A percentile compares a stretch with the other conserved stretches of the same genome.
These are phyloP conservation scores for Dryadomyces quercivorus DNA, from an alignment of 2,329 filamentous ascomycete species.

Conservation along the genomic window DNA sequence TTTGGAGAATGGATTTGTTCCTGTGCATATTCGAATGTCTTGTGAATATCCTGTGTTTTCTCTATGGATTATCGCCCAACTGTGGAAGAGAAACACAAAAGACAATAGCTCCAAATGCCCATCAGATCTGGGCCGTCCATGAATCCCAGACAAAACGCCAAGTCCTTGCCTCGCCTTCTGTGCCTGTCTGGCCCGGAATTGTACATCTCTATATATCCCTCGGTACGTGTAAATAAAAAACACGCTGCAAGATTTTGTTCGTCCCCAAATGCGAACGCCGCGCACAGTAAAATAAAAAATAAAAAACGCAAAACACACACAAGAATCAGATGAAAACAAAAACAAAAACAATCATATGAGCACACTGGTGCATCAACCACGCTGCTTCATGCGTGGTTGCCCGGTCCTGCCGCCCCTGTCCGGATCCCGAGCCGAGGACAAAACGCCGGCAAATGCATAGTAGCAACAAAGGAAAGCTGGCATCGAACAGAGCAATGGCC, in stretches of 20 bases:
- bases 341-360: neutral
- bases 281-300: neutral
- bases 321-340: neutral
- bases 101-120: neutral
- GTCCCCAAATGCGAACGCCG: conserved; percentile 2
- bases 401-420: neutral
- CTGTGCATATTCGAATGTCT: neutral
- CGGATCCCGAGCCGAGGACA: neutral
- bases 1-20: neutral
- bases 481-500: neutral
- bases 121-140: neutral
- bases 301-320: neutral
- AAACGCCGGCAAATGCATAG: neutral
- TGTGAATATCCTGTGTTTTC: neutral
- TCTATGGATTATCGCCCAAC: neutral
- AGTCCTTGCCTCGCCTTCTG: neutral
- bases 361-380: conserved; percentile 9
- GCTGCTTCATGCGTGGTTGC: conserved; percentile 14
- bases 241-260: neutral
- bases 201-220: conserved; percentile 11
- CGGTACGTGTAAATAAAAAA: neutral
- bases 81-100: neutral
- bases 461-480: neutral
- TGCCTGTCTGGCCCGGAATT: conserved; percentile 5
- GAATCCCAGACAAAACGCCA: neutral